phyloP scores from a whole-genome alignment of 768 basidiomycete species.

The Coprinopsis sp. region DNA sequence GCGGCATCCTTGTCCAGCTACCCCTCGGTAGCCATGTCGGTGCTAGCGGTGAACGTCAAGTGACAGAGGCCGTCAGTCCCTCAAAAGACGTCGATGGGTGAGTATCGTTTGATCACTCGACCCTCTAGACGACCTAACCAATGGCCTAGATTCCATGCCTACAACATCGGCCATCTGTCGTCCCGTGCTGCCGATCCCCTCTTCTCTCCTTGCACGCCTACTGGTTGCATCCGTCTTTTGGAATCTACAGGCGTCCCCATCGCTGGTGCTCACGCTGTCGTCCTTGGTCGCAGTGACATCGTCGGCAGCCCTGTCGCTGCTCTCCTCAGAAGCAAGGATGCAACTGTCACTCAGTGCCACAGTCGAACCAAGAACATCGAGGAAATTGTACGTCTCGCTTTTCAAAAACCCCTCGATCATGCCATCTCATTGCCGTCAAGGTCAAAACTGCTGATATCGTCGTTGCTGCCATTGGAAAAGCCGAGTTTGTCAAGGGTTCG shows the following conservation, averaged over 20 bases:
- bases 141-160: constrained; percentile 81
- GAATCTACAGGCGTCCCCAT: constrained; percentile 80
- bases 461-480: constrained; percentile 93
- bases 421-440: constrained; percentile 31
- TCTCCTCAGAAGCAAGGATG: constrained; percentile 84
- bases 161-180: constrained; percentile 93
- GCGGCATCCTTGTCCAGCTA: constrained; percentile 92
- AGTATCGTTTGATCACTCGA: constrained; percentile 18
- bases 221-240: constrained; percentile 86
- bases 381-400: constrained; percentile 53
- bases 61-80: constrained; percentile 93
- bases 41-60: constrained; percentile 76
- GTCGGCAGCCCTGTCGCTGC: constrained; percentile 94
- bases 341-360: constrained; percentile 98
- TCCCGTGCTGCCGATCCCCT: constrained; percentile 87
- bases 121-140: constrained; percentile 1
- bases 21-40: constrained; percentile 83
- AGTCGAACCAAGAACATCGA: constrained; percentile 81
- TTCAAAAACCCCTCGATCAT: not conserved
- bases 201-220: constrained; percentile 93
- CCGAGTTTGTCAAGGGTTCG: constrained; percentile 84
- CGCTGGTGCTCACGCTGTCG: constrained; percentile 78
- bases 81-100: constrained; percentile 97
- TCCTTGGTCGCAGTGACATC: constrained; percentile 96
- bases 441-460: constrained; percentile 85